These are phyloP conservation scores for Darksidea phi DNA, from an alignment of 495 filamentous ascomycete genomes.

Conservation along the genomic window DNA sequence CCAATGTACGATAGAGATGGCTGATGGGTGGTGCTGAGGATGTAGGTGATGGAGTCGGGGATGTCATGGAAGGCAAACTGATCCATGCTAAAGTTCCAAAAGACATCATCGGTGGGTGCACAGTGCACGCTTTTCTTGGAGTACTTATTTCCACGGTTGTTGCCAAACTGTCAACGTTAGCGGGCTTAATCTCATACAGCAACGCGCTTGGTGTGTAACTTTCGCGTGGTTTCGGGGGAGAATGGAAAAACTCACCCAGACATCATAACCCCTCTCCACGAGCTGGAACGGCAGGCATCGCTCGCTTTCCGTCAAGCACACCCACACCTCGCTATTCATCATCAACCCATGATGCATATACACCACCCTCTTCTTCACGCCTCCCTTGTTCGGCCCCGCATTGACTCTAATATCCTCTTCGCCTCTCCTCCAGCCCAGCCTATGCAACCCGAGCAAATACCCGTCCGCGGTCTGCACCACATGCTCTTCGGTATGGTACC, in stretches of 20 bases:
- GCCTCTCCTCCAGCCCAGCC: constrained; percentile 75
- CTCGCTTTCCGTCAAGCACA: constrained; percentile 83
- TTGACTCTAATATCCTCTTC: constrained; percentile 76
- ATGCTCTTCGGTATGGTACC: constrained; percentile 92
- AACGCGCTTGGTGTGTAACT: neutral
- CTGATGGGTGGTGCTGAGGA: constrained; percentile 78
- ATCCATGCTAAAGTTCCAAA: constrained; percentile 98
- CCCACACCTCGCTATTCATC: constrained; percentile 99
- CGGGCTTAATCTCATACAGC: constrained; percentile 1
- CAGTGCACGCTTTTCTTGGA: constrained; percentile 82
- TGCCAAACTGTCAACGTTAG: constrained; percentile 64
- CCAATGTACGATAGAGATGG: constrained; percentile 91
- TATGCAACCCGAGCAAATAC: constrained; percentile 87
- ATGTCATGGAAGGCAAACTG: constrained; percentile 98
- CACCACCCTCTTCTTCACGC: constrained; percentile 77
- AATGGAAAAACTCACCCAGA: constrained; percentile 66
- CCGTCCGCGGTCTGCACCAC: constrained; percentile 92
- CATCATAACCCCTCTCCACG: constrained; percentile 91
- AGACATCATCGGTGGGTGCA: constrained; percentile 70
- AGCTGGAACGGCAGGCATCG: constrained; percentile 83
- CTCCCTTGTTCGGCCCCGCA: constrained; percentile 55
- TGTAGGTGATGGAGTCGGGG: constrained; percentile 88
- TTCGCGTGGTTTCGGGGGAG: neutral
- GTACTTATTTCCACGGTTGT: constrained; percentile 98
- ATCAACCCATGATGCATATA: constrained; percentile 95